Base-by-base conservation (phyloP, 2,329 filamentous ascomycete genomes). In the Verticillium tricorpus region DNA sequence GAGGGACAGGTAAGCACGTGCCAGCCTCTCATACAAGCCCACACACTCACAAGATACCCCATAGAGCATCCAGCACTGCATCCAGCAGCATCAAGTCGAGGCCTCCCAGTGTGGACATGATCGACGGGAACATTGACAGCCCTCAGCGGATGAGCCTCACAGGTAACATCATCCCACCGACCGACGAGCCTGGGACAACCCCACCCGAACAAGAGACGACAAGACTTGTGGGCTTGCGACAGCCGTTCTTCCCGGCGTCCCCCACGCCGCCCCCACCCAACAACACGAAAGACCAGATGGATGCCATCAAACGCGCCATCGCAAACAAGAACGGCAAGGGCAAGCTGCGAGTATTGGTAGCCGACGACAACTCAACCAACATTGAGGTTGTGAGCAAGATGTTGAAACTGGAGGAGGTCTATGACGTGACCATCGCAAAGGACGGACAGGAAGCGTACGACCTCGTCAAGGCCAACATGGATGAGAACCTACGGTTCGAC, bases 371-470 rank as follows among this genome's bases (percentile, higher is more conserved):
- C 71, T 79, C 78, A 32, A 84, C 82, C 67, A 86, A 88, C 63
- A 80, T 86, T 62, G 80, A 86, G 65, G 81, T 84, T 1, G 80
- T 85, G 35, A 83, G 85, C 68, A 78, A 83, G 59, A 86, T 89
- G 84, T 78, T 89, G 32, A 92, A 92, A 73, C 82, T 93, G 0
- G 90, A 93, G 70, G 88, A 90, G 37, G 84, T 93, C n/a, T 90
- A 90, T 72, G 91, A 97, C 71, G 92, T 97, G 17, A 94, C 91
- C 0, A 89, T 97, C 58, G 93, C 93, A 59, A 91, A 92, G 71
- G 89, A 92, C 69, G 90, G 90, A 0, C 91, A 96, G 73, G 91
- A 97, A 75, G 93, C 93, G 0, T 91, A 93, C 63, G 92, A 97
- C 64, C 81, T 90, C 32, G 93, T 97, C 66, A 93, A 92, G 72